Conservation (phyloP, 2,329 filamentous ascomycete genomes). For the Magnaporthiopsis incrustans region DNA sequence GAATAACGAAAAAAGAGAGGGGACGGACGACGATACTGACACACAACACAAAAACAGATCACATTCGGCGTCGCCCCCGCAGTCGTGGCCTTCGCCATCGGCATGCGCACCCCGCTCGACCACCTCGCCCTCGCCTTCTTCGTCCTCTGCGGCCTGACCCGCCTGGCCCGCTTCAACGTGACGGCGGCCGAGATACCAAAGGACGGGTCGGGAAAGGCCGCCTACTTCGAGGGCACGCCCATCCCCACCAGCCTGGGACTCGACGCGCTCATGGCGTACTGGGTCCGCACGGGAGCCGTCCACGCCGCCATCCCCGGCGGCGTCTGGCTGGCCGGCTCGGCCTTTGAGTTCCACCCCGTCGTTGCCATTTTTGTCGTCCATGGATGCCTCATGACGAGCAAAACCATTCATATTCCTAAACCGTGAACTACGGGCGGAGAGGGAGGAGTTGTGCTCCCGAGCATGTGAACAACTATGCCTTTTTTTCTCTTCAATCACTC, state of each 20-base stretch:
- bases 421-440: conserved; percentile 37
- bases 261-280: conserved; percentile 80
- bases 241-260: conserved; percentile 84
- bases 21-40: background rate
- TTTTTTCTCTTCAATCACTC: background rate
- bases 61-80: conserved; percentile 93
- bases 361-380: conserved; percentile 77
- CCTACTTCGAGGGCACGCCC: conserved; percentile 95
- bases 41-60: conserved; percentile 49
- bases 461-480: background rate
- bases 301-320: conserved; percentile 73
- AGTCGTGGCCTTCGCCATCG: conserved; percentile 78
- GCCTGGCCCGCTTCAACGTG: conserved; percentile 95
- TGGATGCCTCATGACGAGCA: conserved; percentile 91
- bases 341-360: conserved; percentile 76
- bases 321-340: conserved; percentile 54
- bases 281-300: conserved; percentile 74
- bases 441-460: too few species aligned
- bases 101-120: conserved; percentile 76
- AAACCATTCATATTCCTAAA: conserved; percentile 92
- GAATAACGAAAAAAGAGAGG: background rate
- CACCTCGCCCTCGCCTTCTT: conserved; percentile 78
- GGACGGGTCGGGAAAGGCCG: conserved; percentile 81
- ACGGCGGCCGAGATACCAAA: conserved; percentile 86
- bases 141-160: conserved; percentile 87